Evolutionary conservation across 2,329 filamentous ascomycete species (phyloP).

Genomic region (Aurifilum marmelostoma): DNA sequence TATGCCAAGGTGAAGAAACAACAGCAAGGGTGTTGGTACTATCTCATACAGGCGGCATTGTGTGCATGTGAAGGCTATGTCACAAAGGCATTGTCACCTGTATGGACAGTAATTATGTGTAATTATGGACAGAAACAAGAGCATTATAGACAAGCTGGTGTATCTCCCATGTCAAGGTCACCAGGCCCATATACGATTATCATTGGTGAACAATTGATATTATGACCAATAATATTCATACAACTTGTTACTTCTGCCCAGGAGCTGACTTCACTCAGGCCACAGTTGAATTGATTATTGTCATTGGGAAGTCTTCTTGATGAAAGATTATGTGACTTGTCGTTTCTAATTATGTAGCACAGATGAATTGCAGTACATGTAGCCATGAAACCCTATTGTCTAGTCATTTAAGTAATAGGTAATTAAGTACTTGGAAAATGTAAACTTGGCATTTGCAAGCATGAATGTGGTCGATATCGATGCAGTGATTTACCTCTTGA

Average conservation of each 20-base stretch:
- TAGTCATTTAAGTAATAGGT: no score
- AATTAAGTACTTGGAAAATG: no score
- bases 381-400: no score
- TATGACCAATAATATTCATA: not conserved
- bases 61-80: not conserved
- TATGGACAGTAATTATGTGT: not conserved
- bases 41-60: not conserved
- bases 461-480: not conserved
- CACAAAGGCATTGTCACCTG: not conserved
- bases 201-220: not conserved
- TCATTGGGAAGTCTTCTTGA: no score
- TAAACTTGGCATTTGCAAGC: no score
- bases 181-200: not conserved
- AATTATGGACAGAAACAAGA: not conserved
- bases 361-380: no score
- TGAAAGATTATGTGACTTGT: no score
- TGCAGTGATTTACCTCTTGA: not conserved
- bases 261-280: not conserved
- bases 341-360: no score
- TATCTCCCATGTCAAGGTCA: no score
- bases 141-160: no score
- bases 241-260: not conserved
- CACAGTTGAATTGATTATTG: no score
- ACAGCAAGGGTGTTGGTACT: not conserved
- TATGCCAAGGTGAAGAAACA: not conserved